A percentile compares a stretch with the other conserved stretches of the same genome.
Evolutionary conservation across 805 yeast species (phyloP).

Genomic region (Metschnikowia proteae): DNA sequence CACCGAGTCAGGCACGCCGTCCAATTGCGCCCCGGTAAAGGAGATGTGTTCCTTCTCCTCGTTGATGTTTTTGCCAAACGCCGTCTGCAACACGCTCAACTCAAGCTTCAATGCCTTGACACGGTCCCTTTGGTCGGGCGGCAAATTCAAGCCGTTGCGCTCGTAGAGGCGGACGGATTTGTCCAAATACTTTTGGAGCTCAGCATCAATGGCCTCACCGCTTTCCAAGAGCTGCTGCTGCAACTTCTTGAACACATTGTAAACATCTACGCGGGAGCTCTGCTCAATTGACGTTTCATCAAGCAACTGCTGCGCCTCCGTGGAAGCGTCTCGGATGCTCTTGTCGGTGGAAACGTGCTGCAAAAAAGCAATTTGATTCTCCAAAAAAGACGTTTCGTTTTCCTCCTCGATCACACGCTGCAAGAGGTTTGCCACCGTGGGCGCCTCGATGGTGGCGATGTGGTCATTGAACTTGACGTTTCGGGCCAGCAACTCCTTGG

Average conservation of each 20-base stretch:
- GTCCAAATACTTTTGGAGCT: conserved; percentile 53
- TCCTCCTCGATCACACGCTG: conserved; percentile 49
- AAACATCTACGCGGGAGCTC: conserved; percentile 62
- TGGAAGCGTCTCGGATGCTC: conserved; percentile 68
- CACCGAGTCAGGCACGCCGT: conserved; percentile 68
- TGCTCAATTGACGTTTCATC: conserved; percentile 61
- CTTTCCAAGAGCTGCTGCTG: conserved; percentile 31
- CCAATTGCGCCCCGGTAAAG: conserved; percentile 62
- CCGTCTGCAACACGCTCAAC: conserved; percentile 52
- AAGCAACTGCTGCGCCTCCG: conserved; percentile 55
- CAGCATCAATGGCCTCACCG: conserved; percentile 36
- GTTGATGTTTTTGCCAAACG: conserved; percentile 62
- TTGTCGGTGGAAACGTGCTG: conserved; percentile 67
- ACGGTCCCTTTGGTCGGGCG: conserved; percentile 50
- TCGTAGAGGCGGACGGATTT: conserved; percentile 55
- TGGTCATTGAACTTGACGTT: conserved; percentile 49
- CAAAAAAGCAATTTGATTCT: conserved; percentile 58
- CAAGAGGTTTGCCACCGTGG: conserved; percentile 56
- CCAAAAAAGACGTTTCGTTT: conserved; percentile 44
- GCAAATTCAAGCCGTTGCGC: conserved; percentile 66
- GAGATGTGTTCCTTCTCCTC: conserved; percentile 61
- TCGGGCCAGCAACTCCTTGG: conserved; percentile 37
- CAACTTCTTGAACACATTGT: conserved; percentile 52
- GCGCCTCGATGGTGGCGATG: conserved; percentile 46
- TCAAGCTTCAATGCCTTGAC: conserved; percentile 57